Evolutionary conservation across 2,329 filamentous ascomycete species (phyloP).

Genomic region (Plenodomus biglobosus): DNA sequence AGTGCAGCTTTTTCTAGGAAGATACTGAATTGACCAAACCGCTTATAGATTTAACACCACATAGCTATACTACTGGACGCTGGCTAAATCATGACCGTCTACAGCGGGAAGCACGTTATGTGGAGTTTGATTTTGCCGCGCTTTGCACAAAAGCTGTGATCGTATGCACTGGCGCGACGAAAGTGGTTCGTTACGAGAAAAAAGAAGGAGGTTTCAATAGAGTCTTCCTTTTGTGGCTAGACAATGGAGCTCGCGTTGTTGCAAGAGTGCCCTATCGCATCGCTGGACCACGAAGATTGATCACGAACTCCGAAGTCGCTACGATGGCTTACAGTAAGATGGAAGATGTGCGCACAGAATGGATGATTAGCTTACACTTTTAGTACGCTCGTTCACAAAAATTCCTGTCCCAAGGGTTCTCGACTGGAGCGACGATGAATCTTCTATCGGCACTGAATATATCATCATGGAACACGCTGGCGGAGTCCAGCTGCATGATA

Average conservation of each 20-base stretch:
- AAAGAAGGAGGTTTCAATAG: conserved; percentile 48
- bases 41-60: conserved; percentile 4
- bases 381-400: conserved; percentile 40
- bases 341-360: too few species aligned
- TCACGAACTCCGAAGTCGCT: conserved; percentile 48
- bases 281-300: conserved; percentile 42
- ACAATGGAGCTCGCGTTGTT: conserved; percentile 42
- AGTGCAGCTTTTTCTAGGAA: too few species aligned
- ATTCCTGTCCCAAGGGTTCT: conserved; percentile 47
- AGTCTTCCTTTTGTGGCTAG: conserved; percentile 44
- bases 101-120: conserved; percentile 38
- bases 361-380: not conserved
- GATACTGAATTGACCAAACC: too few species aligned
- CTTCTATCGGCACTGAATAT: conserved; percentile 39
- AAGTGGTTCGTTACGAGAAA: conserved; percentile 42
- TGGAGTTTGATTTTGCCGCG: conserved; percentile 44
- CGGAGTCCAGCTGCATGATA: conserved; percentile 36
- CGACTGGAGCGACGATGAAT: conserved; percentile 44
- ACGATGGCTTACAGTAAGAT: conserved; percentile 45
- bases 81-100: conserved; percentile 42
- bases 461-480: conserved; percentile 41
- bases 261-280: conserved; percentile 45
- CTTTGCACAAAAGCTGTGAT: conserved; percentile 41
- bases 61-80: conserved; percentile 18
- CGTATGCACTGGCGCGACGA: conserved; percentile 36